Base-by-base conservation (phyloP, 2,329 filamentous ascomycete species). In the Huntiella decipiens region DNA sequence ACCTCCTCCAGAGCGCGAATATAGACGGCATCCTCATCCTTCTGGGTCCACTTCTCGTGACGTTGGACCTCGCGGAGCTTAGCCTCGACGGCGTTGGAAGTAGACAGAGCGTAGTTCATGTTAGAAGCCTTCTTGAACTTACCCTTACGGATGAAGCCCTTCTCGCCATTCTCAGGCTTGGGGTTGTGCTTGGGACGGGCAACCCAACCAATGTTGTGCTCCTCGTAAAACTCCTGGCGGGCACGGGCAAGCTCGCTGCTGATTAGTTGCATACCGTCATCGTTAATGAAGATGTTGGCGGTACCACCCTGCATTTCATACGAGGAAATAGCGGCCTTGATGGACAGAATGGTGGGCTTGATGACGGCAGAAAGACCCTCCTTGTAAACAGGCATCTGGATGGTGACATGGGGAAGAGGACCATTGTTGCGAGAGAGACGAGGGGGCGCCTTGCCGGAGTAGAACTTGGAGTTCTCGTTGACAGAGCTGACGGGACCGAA, bases 71-170 rank as follows among this genome's bases (percentile, higher is more conserved):
- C 51, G 13, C 61, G 59, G 34, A 83, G 61, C 49, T 71, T 70
- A 8, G 71, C 69, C 56, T 82, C 79, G 2, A 80, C 69, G 48
- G 70, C 66, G 54, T 72, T 70, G 33, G 71, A 75, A 44, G 79
- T 61, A 53, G 69, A 70, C 48, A 82, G 63, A 1, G 66, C 73
- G 50, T 73, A 79, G 56, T 79, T 79, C 76, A 79, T 79, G 61
- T 79, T 79, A 22, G 71, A 75, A 2, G 73, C 73, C 58, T 77
- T 77, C 58, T 77, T 77, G 62, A 77, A 77, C 53, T 75, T 75
- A 38, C 73, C 73, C 39, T 65, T 65, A 13, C 73, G 64, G 4
- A 71, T 53, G 55, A 77, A 78, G 7, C 53, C 52, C 45, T 64
- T 64, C 4, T 53, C 39, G 5, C 40, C 44, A 59, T 73, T 64